Conservation (phyloP, 768 basidiomycete species). For the Agaricus sinodeliciosus region DNA sequence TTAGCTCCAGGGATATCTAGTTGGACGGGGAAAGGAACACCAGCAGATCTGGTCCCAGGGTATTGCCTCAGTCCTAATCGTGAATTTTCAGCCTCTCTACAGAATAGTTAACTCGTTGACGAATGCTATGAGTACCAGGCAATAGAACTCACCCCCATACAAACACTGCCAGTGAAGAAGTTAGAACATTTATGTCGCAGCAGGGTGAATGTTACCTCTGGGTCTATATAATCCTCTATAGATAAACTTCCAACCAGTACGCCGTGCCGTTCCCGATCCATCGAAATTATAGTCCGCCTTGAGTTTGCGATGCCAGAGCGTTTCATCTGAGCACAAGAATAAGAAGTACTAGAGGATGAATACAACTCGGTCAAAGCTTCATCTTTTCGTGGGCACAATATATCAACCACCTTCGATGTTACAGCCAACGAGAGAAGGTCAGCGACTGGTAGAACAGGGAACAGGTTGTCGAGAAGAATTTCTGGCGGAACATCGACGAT, state of each 20-base stretch:
- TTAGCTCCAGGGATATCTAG: conserved; percentile 53
- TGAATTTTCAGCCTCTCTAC: conserved; percentile 55
- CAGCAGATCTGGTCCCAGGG: conserved; percentile 24
- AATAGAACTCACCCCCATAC: conserved; percentile 41
- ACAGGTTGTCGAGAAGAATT: conserved; percentile 67
- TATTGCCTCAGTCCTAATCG: conserved; percentile 49
- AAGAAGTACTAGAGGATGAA: conserved; percentile 42
- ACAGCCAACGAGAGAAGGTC: conserved; percentile 53
- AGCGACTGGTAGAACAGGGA: conserved; percentile 45
- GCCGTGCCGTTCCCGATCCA: conserved; percentile 62
- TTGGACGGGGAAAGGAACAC: conserved; percentile 58
- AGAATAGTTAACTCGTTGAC: background rate
- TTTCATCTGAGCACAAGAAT: conserved; percentile 58
- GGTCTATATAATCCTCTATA: conserved; percentile 63
- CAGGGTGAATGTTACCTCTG: conserved; percentile 48
- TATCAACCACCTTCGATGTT: conserved; percentile 45
- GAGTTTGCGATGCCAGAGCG: conserved; percentile 71
- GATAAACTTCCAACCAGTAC: conserved; percentile 73
- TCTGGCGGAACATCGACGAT: conserved; percentile 59
- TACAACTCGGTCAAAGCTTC: background rate
- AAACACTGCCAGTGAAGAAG: conserved; percentile 27
- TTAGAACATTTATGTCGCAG: background rate
- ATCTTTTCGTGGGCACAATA: background rate
- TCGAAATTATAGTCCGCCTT: conserved; percentile 74
- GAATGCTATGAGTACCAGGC: background rate